phyloP scores from a whole-genome alignment of 2,329 filamentous ascomycete genomes.

The Colletotrichum karsti region DNA sequence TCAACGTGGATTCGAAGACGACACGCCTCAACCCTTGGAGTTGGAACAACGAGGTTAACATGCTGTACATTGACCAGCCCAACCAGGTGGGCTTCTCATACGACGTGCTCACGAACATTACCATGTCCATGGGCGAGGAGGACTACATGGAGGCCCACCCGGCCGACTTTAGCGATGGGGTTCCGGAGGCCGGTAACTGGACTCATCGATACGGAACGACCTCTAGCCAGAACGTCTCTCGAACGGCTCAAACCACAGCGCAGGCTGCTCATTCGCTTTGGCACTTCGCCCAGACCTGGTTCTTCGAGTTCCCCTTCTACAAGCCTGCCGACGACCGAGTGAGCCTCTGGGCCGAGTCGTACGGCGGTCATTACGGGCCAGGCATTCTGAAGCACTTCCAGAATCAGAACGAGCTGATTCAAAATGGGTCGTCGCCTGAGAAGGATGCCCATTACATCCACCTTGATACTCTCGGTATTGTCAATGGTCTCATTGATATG shows the following conservation, averaged over 20 bases:
- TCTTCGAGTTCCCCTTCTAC: conserved; percentile 65
- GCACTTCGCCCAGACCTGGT: conserved; percentile 67
- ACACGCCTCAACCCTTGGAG: conserved; percentile 61
- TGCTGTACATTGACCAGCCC: conserved; percentile 60
- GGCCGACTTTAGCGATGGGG: conserved; percentile 44
- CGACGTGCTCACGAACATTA: conserved; percentile 66
- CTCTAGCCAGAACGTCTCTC: conserved; percentile 37
- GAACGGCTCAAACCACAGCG: conserved; percentile 51
- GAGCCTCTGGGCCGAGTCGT: conserved; percentile 69
- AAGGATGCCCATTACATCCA: conserved; percentile 51
- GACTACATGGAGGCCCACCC: conserved; percentile 18
- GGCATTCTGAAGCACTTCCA: conserved; percentile 68
- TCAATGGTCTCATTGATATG: conserved; percentile 76
- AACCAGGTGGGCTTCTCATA: conserved; percentile 70
- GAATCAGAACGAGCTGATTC: conserved; percentile 66
- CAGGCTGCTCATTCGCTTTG: conserved; percentile 52
- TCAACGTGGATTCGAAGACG: conserved; percentile 50
- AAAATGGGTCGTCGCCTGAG: conserved; percentile 62
- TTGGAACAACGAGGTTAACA: conserved; percentile 62
- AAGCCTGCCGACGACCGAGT: conserved; percentile 58
- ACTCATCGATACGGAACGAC: conserved; percentile 45
- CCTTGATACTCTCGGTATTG: conserved; percentile 72
- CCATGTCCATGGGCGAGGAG: conserved; percentile 44
- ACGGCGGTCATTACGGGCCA: conserved; percentile 48
- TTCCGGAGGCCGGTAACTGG: conserved; percentile 43